Evolutionary conservation across 1,284 basidiomycete genomes (phyloP).

Genomic region (Ceratobasidium theobromae): DNA sequence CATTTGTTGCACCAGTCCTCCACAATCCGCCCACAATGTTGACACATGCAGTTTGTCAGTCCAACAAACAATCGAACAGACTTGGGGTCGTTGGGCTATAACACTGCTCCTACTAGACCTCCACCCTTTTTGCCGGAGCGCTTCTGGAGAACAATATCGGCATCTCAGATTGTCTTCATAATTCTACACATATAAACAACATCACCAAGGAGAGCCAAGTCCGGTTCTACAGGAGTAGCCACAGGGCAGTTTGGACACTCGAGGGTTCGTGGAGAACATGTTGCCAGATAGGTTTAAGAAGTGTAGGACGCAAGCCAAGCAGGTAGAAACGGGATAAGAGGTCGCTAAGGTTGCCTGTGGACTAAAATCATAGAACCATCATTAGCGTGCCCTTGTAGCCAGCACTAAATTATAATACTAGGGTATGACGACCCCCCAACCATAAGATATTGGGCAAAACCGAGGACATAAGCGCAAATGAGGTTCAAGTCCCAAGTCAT

Average conservation of each 20-base stretch:
- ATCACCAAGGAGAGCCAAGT: conserved; percentile 59
- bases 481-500: too few species aligned
- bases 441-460: too few species aligned
- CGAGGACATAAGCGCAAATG: too few species aligned
- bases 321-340: conserved; percentile 80
- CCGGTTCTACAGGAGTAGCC: conserved; percentile 48
- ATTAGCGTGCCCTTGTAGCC: too few species aligned
- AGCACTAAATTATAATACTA: too few species aligned
- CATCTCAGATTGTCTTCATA: conserved; percentile 88
- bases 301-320: conserved; percentile 92
- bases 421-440: too few species aligned
- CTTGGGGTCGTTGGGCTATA: conserved; percentile 84
- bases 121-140: conserved; percentile 58
- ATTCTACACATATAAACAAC: conserved; percentile 82
- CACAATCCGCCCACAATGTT: conserved; percentile 73
- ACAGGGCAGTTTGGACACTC: conserved; percentile 81
- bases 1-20: conserved; percentile 63
- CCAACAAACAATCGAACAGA: conserved; percentile 86
- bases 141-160: conserved; percentile 78
- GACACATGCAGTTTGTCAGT: conserved; percentile 89
- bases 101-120: conserved; percentile 53
- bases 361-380: too few species aligned
- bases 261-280: conserved; percentile 70
- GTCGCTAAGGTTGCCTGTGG: conserved; percentile 69
- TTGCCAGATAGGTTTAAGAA: conserved; percentile 92